Base-by-base conservation (phyloP, 768 basidiomycete genomes). In the Daedaleopsis sinensis region DNA sequence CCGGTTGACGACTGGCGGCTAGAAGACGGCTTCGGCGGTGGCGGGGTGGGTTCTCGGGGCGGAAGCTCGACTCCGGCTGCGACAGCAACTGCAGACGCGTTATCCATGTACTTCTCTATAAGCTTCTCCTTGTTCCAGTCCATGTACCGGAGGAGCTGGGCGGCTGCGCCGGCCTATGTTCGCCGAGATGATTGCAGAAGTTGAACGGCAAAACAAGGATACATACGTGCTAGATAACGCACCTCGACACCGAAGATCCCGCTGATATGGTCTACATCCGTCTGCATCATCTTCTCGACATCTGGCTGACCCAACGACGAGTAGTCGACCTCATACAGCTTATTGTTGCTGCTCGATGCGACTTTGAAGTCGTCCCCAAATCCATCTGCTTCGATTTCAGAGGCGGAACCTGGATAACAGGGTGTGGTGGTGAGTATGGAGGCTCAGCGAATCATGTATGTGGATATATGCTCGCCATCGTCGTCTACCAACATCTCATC, bases 61-160 rank as follows among this genome's bases (percentile, higher is more conserved):
- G 70, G 78, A 53, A 74, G 79, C 64, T 68, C 82, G 65, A 91
- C 81, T 4, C 96, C 97, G 1, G 96, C 94, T 8, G 85, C 83
- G 27, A 85, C 80, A 32, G 89, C 84, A 16, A 95, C 83, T 9
- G 78, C 76, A 19, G 86, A 80, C 0, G 93, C 85, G 61, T 94
- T 91, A 68, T 98, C 96, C 94, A 97, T 97, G 77, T 93, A 98
- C 73, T 93, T 91, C 77, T 98, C 96, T 67, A 94, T 93, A 21
- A 99, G 83, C 58, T 89, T 88, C 73, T 99, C 97, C 71, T 93
- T 93, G 81, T 98, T 98, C 97, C 97, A 99, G 57, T 82, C 80
- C 80, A 90, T 85, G 76, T 91, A 78, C 32, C 95, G 86, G 60
- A 99, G 78, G 7, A 99, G 81, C 35, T 95, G 77, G 2, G 86